Evolutionary conservation across 2,329 filamentous ascomycete genomes (phyloP), one percentile per base, ranked within the genome.

Genomic region (Pseudogymnoascus sp.): DNA sequence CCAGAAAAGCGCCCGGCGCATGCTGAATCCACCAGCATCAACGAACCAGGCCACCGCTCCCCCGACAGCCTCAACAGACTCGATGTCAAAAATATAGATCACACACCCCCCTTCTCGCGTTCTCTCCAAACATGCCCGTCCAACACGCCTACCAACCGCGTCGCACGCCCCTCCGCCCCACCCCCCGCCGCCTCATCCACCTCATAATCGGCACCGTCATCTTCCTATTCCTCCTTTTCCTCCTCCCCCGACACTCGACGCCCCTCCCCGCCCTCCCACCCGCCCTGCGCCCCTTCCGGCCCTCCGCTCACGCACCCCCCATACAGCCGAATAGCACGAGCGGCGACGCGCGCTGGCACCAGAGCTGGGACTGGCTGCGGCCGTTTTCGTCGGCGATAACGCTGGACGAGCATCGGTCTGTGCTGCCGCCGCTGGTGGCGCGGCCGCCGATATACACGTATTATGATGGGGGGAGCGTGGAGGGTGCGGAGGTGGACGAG

Each of bases 381-480:
- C 91, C 93, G 2, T 97, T 97, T 74, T 96, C 92, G 16, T 92
- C 87, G 47, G 84, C 86, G 14, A 81, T 95, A 64, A 87, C 84
- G 6, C 81, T 95, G 63, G 93, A 96, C 72, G 89, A 96, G 74
- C 88, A 89, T 71, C 83, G 91, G 62, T 87, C 89, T 6, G 83
- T 97, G 62, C 85, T 97, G 2, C 95, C 95, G 56, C 90, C 90
- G 2, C 78, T 96, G 29, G 77, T 74, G 56, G 78, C 83, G 33
- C 84, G 93, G 21, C 86, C 88, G 24, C 82, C 86, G 0, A 86
- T 97, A 62, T 97, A 96, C 76, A 96, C 92, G 67, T 97, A 93
- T 75, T 96, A 96, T 74, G 91, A 96, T 71, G 79, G 84, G 10
- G 85, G 83, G 4, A 74, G 80, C 16, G 77, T 82, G 65, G 87